Percentiles rank a stretch among this genome's conserved stretches.
Evolutionary conservation across 2,329 filamentous ascomycete genomes (phyloP).

Genomic region (Monilinia polystroma): DNA sequence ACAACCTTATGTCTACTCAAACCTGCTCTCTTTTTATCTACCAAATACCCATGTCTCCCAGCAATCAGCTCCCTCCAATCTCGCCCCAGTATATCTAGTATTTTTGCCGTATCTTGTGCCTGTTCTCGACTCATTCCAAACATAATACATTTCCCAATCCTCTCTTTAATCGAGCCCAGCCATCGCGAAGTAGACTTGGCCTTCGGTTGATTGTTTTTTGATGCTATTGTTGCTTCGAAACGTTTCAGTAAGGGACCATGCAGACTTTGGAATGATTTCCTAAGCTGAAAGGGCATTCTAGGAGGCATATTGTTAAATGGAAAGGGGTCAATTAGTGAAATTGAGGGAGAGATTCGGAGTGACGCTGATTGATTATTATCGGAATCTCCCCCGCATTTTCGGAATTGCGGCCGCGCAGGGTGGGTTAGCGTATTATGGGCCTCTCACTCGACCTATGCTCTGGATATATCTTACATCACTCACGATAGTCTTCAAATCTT

Average conservation of each 20-base stretch:
- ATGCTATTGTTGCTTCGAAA: not conserved
- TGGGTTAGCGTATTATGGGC: slow-evolving; percentile 2
- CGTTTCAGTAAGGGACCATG: not conserved
- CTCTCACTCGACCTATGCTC: not conserved
- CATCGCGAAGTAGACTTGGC: slow-evolving; percentile 50
- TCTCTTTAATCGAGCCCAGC: slow-evolving; percentile 65
- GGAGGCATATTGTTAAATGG: not conserved
- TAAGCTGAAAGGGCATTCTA: not conserved
- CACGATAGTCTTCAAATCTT: not conserved
- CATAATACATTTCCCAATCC: slow-evolving; percentile 71
- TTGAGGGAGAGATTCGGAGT: not conserved
- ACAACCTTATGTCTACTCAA: slow-evolving; percentile 66
- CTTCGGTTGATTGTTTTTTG: not conserved
- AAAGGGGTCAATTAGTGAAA: not conserved
- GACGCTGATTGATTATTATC: not conserved
- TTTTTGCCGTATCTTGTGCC: slow-evolving; percentile 53
- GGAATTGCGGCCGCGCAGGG: slow-evolving; percentile 12
- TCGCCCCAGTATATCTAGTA: slow-evolving; percentile 58
- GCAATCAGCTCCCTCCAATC: slow-evolving; percentile 73
- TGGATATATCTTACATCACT: not conserved
- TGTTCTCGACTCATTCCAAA: slow-evolving; percentile 67
- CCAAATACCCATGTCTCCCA: slow-evolving; percentile 74
- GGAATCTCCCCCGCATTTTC: slow-evolving; percentile 10
- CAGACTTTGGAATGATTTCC: not conserved
- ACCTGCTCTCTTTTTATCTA: slow-evolving; percentile 58